Base-by-base conservation (phyloP, 2,329 filamentous ascomycete genomes). In the Colletotrichum tropicale region DNA sequence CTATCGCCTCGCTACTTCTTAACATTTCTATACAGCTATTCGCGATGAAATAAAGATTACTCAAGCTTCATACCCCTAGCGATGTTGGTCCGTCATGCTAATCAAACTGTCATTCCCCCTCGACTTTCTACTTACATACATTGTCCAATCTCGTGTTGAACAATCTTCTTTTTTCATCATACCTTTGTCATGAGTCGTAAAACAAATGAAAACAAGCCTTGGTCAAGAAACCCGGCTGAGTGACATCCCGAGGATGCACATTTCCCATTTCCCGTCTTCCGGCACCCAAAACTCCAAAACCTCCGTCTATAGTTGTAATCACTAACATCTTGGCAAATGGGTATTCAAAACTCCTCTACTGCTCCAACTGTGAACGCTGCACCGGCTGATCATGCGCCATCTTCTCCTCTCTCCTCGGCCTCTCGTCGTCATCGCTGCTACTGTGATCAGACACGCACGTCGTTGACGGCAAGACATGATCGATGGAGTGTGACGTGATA, bases 401-500 rank as follows among this genome's bases (percentile, higher is more conserved):
- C 13, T 36, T 34, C 13, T 48, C 56, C 56, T 18, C 18, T 13
- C 5, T 30, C 28, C 28, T 24, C 9, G 32, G 26, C 4, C 21
- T 13, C 38, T 24, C 34, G 1, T 38, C 65, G 3, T 61, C 38
- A 5, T 38, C 55, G 3, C 52, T 58, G 5, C 58, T 52, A 21
- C 43, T 64, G 34, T 74, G 26, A 24, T 61, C 58, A n/a, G 34
- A 48, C 7, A 60, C 71, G n/a, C 64, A 74, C 8, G 34, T 52
- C n/a, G 64, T 64, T n/a, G 32, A 60, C 24, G 72, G 68, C 34
- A 65, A 6, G 4, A 68, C 56, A 7, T 32, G 34, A 6, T 56
- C 68, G 4, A 68, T 55, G 3, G 68, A 32, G 18, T 76, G 64
- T 15, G 76, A 74, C 15, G 62, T 58, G 61, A 76, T 69, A 10